Percentiles rank a stretch among this genome's conserved stretches.
phyloP scores from a whole-genome alignment of 2,329 filamentous ascomycete species.

The Claviceps monticola region DNA sequence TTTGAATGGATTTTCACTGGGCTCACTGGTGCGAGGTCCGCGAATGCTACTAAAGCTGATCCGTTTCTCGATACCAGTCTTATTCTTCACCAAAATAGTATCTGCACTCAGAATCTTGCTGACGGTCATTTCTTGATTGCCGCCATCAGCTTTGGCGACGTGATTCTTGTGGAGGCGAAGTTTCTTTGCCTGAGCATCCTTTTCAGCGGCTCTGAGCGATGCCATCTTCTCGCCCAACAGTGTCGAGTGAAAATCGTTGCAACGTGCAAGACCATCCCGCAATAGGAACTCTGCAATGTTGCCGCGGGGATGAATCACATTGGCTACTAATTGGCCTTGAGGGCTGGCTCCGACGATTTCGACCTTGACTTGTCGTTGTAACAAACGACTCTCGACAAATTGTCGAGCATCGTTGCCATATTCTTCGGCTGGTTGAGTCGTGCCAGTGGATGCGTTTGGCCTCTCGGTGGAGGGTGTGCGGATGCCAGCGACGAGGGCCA shows the following conservation, averaged over 20 bases:
- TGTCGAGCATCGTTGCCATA: slow-evolving; percentile 77
- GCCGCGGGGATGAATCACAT: slow-evolving; percentile 74
- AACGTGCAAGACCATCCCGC: slow-evolving; percentile 77
- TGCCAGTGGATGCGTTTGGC: slow-evolving; percentile 61
- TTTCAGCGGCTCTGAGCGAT: slow-evolving; percentile 71
- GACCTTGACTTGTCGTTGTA: slow-evolving; percentile 75
- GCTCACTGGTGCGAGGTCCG: slow-evolving; percentile 79
- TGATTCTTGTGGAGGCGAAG: slow-evolving; percentile 72
- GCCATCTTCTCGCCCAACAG: slow-evolving; percentile 84
- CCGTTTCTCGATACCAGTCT: slow-evolving; percentile 73
- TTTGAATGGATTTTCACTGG: slow-evolving; percentile 74
- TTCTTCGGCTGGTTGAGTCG: slow-evolving; percentile 74
- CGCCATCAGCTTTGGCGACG: slow-evolving; percentile 52
- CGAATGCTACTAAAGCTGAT: slow-evolving; percentile 87
- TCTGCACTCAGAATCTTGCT: slow-evolving; percentile 79
- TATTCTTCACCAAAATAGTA: slow-evolving; percentile 74
- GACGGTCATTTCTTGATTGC: slow-evolving; percentile 67
- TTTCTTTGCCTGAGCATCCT: slow-evolving; percentile 62
- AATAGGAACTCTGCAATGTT: slow-evolving; percentile 89
- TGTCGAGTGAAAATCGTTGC: slow-evolving; percentile 91
- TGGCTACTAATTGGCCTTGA: slow-evolving; percentile 82
- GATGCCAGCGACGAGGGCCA: slow-evolving; percentile 80
- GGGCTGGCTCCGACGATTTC: slow-evolving; percentile 76
- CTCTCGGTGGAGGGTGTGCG: slow-evolving; percentile 83
- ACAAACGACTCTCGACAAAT: slow-evolving; percentile 73